Evolutionary conservation across 1,284 basidiomycete genomes (phyloP).

Genomic region (Sanghuangporus sanghuang): DNA sequence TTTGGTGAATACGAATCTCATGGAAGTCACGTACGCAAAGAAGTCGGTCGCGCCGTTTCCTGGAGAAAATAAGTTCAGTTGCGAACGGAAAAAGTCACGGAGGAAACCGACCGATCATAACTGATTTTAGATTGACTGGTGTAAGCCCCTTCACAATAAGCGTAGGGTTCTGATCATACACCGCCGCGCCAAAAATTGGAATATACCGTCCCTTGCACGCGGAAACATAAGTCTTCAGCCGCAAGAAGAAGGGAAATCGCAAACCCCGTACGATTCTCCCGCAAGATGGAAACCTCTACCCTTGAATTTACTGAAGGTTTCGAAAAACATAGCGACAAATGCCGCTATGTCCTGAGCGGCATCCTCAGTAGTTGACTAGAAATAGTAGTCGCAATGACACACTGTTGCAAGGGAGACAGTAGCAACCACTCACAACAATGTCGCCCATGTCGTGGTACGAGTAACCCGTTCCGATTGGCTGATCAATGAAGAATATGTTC

Average conservation of each 20-base stretch:
- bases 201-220: conserved; percentile 70
- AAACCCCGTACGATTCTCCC: conserved; percentile 64
- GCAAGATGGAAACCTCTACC: conserved; percentile 67
- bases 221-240: background rate
- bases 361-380: conserved; percentile 54
- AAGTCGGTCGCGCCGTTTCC: conserved; percentile 55
- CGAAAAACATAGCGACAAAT: conserved; percentile 70
- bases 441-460: conserved; percentile 71
- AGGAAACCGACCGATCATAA: conserved; percentile 63
- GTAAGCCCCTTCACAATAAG: conserved; percentile 55
- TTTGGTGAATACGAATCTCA: background rate
- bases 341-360: conserved; percentile 65
- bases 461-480: conserved; percentile 62
- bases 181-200: conserved; percentile 75
- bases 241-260: conserved; percentile 17
- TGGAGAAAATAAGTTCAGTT: conserved; percentile 21
- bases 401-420: background rate
- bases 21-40: conserved; percentile 27
- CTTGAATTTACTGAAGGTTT: conserved; percentile 63
- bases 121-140: conserved; percentile 73
- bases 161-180: conserved; percentile 73
- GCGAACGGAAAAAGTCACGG: background rate
- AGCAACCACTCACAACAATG: conserved; percentile 38
- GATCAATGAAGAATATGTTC: conserved; percentile 69
- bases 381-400: background rate